Base-by-base conservation (phyloP, 768 basidiomycete genomes). In the Suillus subaureus region DNA sequence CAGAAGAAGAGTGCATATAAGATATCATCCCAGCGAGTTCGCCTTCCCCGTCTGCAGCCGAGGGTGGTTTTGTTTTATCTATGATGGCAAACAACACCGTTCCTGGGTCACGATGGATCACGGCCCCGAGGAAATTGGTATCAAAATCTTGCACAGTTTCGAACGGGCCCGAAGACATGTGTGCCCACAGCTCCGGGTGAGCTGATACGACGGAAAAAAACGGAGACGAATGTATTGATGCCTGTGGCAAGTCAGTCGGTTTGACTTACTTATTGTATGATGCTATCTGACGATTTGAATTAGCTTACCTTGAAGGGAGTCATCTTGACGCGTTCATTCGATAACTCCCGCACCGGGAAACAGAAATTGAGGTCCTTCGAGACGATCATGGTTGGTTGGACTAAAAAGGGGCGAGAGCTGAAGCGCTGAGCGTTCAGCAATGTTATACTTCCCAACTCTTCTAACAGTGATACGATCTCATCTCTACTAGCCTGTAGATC, bases 81-180 rank as follows among this genome's bases (percentile, higher is more conserved):
- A 81, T 77, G 51, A 75, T 75, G 51, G 79, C 80, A 65, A 80
- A 82, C 1, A 80, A 52, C 28, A 79, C 11, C 18, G 12, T 7
- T 11, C 13, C 16, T 39, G 45, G n/a, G 4, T 69, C 61, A 18
- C 26, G 40, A 12, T 60, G 39, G 26, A 42, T 26, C 31, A 60
- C 11, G 58, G 58, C 4, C 2, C 31, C 39, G 26, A 60, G 58
- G 7, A 60, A 60, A 7, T 60, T 28, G 18, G 40, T 60, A 3
- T 60, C 12, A 1, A 60, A 60, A 7, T 60, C 58, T 18, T 60
- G 40, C 18, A 28, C 40, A 12, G 58, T 21, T 60, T 28, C 6
- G 68, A 81, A 85, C 4, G 86, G 85, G 1, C 84, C 84, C 63
- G 80, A 82, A 2, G 86, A 81, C 7, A 88, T 75, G 72, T 84